phyloP scores from a whole-genome alignment of 495 filamentous ascomycete genomes.

The Neurospora sp. region DNA sequence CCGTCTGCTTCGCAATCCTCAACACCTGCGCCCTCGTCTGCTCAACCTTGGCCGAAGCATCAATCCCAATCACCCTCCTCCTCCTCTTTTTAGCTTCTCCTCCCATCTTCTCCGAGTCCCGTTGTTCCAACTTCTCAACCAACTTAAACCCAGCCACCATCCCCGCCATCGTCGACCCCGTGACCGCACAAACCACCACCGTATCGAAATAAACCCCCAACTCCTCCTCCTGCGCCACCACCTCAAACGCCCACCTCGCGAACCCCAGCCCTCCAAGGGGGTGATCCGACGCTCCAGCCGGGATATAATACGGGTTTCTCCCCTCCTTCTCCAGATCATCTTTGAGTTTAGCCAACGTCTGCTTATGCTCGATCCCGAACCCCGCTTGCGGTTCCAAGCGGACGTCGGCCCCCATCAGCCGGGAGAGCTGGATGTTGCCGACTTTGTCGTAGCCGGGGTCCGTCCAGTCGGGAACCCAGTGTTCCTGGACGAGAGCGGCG shows the following conservation, averaged over 20 bases:
- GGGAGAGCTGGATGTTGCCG: slow-evolving; percentile 53
- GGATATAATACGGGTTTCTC: slow-evolving; percentile 52
- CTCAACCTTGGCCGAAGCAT: slow-evolving; percentile 46
- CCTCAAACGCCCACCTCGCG: slow-evolving; percentile 54
- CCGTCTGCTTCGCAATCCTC: slow-evolving; percentile 49
- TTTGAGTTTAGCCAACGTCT: slow-evolving; percentile 34
- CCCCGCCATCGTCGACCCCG: slow-evolving; percentile 51
- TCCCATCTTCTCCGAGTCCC: slow-evolving; percentile 14
- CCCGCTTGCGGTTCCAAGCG: slow-evolving; percentile 32
- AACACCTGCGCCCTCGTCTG: slow-evolving; percentile 48
- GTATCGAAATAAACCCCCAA: slow-evolving; percentile 47
- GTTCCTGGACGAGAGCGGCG: slow-evolving; percentile 47
- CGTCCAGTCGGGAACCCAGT: slow-evolving; percentile 46
- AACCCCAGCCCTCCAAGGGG: slow-evolving; percentile 56
- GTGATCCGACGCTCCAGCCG: slow-evolving; percentile 54
- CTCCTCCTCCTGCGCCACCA: slow-evolving; percentile 45
- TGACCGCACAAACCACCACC: slow-evolving; percentile 52
- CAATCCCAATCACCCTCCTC: slow-evolving; percentile 48
- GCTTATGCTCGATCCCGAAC: slow-evolving; percentile 54
- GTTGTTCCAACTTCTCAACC: slow-evolving; percentile 29
- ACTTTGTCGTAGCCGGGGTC: slow-evolving; percentile 43
- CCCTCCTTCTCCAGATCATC: slow-evolving; percentile 36
- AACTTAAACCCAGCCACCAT: slow-evolving; percentile 56
- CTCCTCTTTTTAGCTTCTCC: background rate
- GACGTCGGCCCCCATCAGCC: slow-evolving; percentile 51